These are phyloP conservation scores for Hortiboletus campestris DNA, from an alignment of 768 basidiomycete genomes.

Conservation along the genomic window DNA sequence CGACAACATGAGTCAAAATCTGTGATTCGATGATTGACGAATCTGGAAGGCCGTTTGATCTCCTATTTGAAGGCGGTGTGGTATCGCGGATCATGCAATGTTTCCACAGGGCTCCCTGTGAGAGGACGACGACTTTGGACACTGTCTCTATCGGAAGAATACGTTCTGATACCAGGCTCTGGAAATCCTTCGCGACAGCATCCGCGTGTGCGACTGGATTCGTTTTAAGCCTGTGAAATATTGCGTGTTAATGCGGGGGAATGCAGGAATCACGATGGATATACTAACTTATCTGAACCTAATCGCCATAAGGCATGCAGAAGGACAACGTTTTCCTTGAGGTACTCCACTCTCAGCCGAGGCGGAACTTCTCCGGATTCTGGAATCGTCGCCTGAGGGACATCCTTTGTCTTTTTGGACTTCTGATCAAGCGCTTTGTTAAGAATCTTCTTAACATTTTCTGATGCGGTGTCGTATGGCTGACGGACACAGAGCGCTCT, in stretches of 20 bases:
- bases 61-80: slow-evolving; percentile 29
- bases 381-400: slow-evolving; percentile 28
- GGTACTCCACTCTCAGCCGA: slow-evolving; percentile 54
- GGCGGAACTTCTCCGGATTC: slow-evolving; percentile 41
- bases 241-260: slow-evolving; percentile 1
- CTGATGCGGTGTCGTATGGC: slow-evolving; percentile 84
- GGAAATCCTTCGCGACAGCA: slow-evolving; percentile 55
- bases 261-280: background rate
- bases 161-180: slow-evolving; percentile 60
- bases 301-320: slow-evolving; percentile 74
- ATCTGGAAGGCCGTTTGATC: slow-evolving; percentile 20
- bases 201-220: slow-evolving; percentile 48
- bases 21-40: slow-evolving; percentile 54
- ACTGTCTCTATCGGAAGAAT: slow-evolving; percentile 75
- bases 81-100: slow-evolving; percentile 69
- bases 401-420: slow-evolving; percentile 44
- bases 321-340: slow-evolving; percentile 73
- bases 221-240: slow-evolving; percentile 34
- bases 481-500: slow-evolving; percentile 83
- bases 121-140: slow-evolving; percentile 66
- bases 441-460: slow-evolving; percentile 78
- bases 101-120: slow-evolving; percentile 83
- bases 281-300: slow-evolving; percentile 53
- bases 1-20: slow-evolving; percentile 66
- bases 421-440: slow-evolving; percentile 63